phyloP scores from a whole-genome alignment of 805 yeast species.

The Metschnikowia cubensis region DNA sequence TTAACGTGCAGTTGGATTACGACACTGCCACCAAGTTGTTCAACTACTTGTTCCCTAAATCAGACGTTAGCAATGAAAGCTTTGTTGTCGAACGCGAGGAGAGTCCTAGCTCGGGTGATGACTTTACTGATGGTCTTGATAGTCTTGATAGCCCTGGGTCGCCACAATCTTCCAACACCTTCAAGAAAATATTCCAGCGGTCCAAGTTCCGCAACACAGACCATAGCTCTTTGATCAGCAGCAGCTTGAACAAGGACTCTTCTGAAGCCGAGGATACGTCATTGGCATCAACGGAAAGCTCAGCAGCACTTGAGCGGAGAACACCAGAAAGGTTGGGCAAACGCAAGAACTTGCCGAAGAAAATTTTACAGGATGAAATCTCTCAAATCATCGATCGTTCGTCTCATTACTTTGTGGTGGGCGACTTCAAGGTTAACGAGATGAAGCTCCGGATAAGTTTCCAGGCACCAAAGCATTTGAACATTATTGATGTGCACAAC shows the following conservation, averaged over 20 bases:
- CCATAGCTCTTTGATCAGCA: neutral
- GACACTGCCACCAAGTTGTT: slow-evolving; percentile 59
- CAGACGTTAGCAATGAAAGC: slow-evolving; percentile 13
- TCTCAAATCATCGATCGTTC: slow-evolving; percentile 41
- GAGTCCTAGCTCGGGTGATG: slow-evolving; percentile 1
- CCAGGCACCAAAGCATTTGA: slow-evolving; percentile 65
- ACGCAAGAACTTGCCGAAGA: neutral
- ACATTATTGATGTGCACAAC: slow-evolving; percentile 73
- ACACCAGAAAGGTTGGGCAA: neutral
- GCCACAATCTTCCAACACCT: slow-evolving; percentile 1
- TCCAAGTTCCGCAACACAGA: neutral
- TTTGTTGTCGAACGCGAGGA: neutral
- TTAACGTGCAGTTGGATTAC: slow-evolving; percentile 71
- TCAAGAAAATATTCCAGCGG: neutral
- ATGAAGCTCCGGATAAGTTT: slow-evolving; percentile 60
- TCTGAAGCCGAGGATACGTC: slow-evolving; percentile 1
- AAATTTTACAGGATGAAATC: slow-evolving; percentile 28
- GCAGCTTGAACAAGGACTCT: neutral
- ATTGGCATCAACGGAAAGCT: slow-evolving; percentile 1
- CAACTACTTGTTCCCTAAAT: slow-evolving; percentile 67
- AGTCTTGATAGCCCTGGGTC: neutral
- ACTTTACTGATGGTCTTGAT: slow-evolving; percentile 25
- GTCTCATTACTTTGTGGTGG: slow-evolving; percentile 37
- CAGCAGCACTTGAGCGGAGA: neutral
- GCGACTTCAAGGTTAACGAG: slow-evolving; percentile 31